Conservation (phyloP, 1,284 basidiomycete genomes). For the Leccinum cinnamomeum region DNA sequence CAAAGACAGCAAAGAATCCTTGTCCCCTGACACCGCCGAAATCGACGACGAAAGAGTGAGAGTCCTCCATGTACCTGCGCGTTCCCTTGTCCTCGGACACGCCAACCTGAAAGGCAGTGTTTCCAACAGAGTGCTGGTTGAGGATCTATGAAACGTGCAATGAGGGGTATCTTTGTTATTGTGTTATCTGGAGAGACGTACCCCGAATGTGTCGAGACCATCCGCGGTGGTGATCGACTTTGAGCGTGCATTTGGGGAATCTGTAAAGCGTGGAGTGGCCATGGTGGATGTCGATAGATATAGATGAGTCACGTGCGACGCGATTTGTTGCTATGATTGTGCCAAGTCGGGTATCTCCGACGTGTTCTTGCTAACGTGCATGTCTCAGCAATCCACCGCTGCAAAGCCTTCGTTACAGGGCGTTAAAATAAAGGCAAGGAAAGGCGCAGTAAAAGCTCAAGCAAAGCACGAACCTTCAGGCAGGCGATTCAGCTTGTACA, state of each 20-base stretch:
- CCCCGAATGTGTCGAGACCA: constrained; percentile 72
- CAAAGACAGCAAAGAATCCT: constrained; percentile 97
- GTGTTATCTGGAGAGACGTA: constrained; percentile 39
- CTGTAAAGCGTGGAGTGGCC: constrained; percentile 29
- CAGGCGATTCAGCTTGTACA: constrained; percentile 29
- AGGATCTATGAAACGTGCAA: constrained; percentile 42
- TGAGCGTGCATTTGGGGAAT: constrained; percentile 64
- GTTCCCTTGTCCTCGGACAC: constrained; percentile 91
- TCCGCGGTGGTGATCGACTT: constrained; percentile 74
- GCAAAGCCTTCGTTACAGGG: constrained; percentile 85
- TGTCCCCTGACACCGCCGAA: constrained; percentile 91
- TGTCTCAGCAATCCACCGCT: constrained; percentile 82
- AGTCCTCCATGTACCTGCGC: constrained; percentile 95
- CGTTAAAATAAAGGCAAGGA: constrained; percentile 86
- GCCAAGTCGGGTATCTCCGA: constrained; percentile 33
- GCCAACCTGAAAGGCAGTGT: constrained; percentile 76
- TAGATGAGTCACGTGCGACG: constrained; percentile 25
- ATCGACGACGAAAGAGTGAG: constrained; percentile 94
- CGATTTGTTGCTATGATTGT: constrained; percentile 15
- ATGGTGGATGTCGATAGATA: constrained; percentile 21
- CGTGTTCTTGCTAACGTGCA: constrained; percentile 52
- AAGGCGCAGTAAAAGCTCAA: constrained; percentile 83
- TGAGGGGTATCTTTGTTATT: constrained; percentile 5
- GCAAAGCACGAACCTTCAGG: constrained; percentile 86
- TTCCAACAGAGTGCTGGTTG: constrained; percentile 58